phyloP scores from a whole-genome alignment of 1,139 yeast species.

The Blastobotrys persicus region DNA sequence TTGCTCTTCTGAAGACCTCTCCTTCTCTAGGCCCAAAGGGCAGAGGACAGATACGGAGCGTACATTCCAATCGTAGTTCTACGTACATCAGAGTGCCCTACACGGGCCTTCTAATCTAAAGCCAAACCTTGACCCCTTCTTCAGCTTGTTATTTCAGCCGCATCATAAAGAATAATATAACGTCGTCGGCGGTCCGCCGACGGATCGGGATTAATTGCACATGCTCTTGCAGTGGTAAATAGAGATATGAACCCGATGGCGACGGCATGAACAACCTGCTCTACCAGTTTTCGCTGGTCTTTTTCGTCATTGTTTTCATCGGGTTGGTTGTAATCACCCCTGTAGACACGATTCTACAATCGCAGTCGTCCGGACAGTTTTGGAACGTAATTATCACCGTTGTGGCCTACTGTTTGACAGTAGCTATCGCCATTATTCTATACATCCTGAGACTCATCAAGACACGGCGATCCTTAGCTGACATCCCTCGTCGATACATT shows the following conservation, averaged over 20 bases:
- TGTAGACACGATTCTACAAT: conserved; percentile 70
- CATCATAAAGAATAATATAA: too few species aligned
- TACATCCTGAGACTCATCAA: conserved; percentile 55
- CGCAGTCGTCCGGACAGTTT: conserved; percentile 54
- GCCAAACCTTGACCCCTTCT: too few species aligned
- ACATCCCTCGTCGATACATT: conserved; percentile 72
- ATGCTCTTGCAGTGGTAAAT: not conserved
- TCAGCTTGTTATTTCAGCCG: too few species aligned
- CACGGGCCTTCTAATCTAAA: too few species aligned
- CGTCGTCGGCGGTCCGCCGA: not conserved
- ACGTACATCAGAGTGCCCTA: not conserved
- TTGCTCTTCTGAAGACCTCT: conserved; percentile 10
- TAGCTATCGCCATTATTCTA: conserved; percentile 49
- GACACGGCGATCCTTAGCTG: conserved; percentile 58
- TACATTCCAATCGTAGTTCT: too few species aligned
- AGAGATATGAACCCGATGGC: not conserved
- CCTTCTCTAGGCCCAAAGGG: conserved; percentile 3
- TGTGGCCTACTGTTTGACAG: conserved; percentile 63
- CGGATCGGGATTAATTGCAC: not conserved
- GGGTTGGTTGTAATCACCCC: conserved; percentile 68
- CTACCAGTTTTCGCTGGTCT: conserved; percentile 53
- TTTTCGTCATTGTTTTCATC: conserved; percentile 50
- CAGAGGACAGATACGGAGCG: conserved; percentile 33
- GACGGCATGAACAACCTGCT: conserved; percentile 33
- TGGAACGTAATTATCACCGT: conserved; percentile 74